Conservation (phyloP, 805 yeast genomes). For the Pichia manshurica region DNA sequence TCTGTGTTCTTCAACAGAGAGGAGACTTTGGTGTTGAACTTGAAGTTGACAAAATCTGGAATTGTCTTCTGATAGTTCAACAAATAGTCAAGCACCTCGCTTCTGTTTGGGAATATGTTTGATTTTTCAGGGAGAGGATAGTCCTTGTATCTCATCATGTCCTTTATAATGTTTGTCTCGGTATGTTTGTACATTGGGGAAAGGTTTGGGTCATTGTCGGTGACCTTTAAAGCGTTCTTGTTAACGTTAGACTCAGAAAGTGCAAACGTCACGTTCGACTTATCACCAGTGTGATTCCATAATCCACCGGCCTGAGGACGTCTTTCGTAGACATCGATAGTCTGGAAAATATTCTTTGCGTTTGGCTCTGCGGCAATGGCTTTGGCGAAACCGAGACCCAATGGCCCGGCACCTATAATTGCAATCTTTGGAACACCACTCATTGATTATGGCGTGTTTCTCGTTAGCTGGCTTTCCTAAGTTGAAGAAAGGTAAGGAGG, state of each 20-base stretch:
- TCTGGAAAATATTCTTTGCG: constrained; percentile 17
- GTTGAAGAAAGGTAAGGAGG: too few relatives aligned
- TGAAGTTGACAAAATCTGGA: constrained; percentile 32
- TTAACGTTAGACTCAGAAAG: constrained; percentile 14
- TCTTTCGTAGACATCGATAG: constrained; percentile 30
- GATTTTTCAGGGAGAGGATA: constrained; percentile 30
- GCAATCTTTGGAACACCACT: constrained; percentile 20
- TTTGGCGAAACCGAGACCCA: constrained; percentile 31
- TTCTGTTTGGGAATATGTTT: constrained; percentile 53
- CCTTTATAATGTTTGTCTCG: constrained; percentile 31
- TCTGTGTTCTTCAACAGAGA: constrained; percentile 31
- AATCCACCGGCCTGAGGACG: constrained; percentile 30
- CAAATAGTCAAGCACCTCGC: constrained; percentile 58
- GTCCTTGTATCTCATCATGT: constrained; percentile 29
- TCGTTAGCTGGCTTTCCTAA: too few relatives aligned
- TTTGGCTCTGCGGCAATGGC: constrained; percentile 30
- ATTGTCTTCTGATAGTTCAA: constrained; percentile 45
- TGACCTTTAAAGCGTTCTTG: constrained; percentile 16
- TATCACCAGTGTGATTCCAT: constrained; percentile 30
- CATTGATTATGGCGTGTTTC: neutral
- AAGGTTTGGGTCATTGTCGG: constrained; percentile 17
- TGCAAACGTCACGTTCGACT: constrained; percentile 21
- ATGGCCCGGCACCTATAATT: constrained; percentile 33
- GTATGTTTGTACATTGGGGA: constrained; percentile 33
- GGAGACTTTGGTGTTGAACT: constrained; percentile 40